Evolutionary conservation across 164 flowering plant genomes (phyloP).

Genomic region (Tetracentron sinense): DNA sequence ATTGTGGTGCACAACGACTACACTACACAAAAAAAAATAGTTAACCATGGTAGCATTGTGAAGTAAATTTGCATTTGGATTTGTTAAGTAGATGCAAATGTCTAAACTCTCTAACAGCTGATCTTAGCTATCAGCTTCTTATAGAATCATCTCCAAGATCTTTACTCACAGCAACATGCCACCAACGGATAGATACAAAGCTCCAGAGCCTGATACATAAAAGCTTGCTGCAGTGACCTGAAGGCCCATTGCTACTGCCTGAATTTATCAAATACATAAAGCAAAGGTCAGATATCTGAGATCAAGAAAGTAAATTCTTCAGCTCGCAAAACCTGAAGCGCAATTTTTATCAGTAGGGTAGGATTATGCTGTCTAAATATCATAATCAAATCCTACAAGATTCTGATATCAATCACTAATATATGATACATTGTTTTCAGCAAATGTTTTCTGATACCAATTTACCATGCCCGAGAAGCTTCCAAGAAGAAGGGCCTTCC

Average conservation of each 20-base stretch:
- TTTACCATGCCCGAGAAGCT: slow-evolving; percentile 91
- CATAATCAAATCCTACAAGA: background rate
- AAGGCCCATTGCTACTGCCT: slow-evolving; percentile 74
- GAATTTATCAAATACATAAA: slow-evolving; percentile 16
- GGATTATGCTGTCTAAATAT: background rate
- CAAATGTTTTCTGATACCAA: background rate
- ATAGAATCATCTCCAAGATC: background rate
- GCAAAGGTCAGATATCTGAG: slow-evolving; percentile 5
- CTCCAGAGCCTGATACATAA: slow-evolving; percentile 27
- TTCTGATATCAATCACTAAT: background rate
- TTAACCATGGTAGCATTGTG: background rate
- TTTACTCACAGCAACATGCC: slow-evolving; percentile 85
- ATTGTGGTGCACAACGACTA: too few relatives aligned
- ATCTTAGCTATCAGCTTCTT: background rate
- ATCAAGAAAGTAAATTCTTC: background rate
- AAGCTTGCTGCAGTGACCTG: slow-evolving; percentile 75
- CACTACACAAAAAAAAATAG: too few relatives aligned
- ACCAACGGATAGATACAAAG: slow-evolving; percentile 69
- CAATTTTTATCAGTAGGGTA: background rate
- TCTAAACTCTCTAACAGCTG: background rate
- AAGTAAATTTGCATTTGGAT: background rate
- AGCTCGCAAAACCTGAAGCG: background rate
- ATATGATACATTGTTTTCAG: too few relatives aligned
- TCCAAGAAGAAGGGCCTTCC: slow-evolving; percentile 77
- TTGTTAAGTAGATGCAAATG: background rate